Base-by-base conservation (phyloP, 129 eudicot species). In the Flaveria sonorensis region DNA sequence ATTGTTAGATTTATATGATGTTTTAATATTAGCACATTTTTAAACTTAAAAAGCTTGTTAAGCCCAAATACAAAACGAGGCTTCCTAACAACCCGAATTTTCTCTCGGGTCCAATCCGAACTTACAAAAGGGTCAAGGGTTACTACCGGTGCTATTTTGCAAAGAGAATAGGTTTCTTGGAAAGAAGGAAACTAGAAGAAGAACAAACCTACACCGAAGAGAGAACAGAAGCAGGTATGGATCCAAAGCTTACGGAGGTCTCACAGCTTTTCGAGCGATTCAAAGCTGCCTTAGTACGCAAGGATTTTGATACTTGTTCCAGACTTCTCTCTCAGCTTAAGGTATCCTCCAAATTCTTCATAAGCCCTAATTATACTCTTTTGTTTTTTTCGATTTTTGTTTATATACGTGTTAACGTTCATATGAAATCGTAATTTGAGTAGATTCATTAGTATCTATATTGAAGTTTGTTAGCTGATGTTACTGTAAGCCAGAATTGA, bases 251-350 rank as follows among this genome's bases (percentile, higher is more conserved):
- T 5, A 89, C 90, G 42, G 99, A 89, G 77, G 79, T 88, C 14
- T 71, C 90, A 0, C 96, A 95, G 78, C 62, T 69, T 0, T 91
- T 91, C 68, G 92, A 87, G 12, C 86, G 97, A 80, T 91, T 95
- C 85, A 91, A 95, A 80, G 94, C 97, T 68, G 88, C 97, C 19
- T 75, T 87, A 59, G 72, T 85, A 0, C 89, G 96, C 53, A 86
- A 81, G 11, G 99, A 95, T 83, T 89, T 84, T 72, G 96, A 91
- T 80, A 79, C 88, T 11, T 83, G 90, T 60, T 74, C 85, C 45
- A 81, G 62, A 15, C 88, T 91, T 32, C 96, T 95, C 28, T 87
- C 96, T 24, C 92, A 89, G 45, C 97, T 91, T 69, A 91, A 94
- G 97, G 97, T 94, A 85, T 62, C 62, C 56, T 1, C 40, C 59